phyloP scores from a whole-genome alignment of 169 alveolate genomes.

The Eimeria necatrix region DNA sequence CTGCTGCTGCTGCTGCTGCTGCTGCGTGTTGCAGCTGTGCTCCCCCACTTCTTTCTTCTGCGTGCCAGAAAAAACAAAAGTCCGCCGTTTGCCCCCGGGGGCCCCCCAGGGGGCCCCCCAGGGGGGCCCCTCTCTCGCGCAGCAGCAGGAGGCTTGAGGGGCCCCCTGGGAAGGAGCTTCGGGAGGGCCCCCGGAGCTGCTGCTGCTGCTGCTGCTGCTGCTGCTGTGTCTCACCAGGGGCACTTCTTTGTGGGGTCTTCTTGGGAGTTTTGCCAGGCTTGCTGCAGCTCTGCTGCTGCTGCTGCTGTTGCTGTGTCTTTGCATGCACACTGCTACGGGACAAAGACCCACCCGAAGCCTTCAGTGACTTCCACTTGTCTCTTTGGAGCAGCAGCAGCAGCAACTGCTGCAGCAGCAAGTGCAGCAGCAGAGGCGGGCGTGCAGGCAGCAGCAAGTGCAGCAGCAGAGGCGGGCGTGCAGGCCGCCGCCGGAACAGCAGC shows the following conservation, averaged over 20 bases:
- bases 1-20: slow-evolving; percentile 9
- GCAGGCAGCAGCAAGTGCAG: not conserved
- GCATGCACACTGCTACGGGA: not conserved
- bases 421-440: not conserved
- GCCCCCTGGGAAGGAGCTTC: no score
- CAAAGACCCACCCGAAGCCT: not conserved
- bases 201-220: not conserved
- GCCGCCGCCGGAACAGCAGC: not conserved
- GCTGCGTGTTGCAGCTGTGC: not conserved
- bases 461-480: not conserved
- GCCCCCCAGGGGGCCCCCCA: no score
- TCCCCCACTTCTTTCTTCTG: no score
- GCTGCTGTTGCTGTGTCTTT: not conserved
- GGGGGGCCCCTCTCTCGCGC: no score
- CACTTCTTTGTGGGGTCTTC: not conserved
- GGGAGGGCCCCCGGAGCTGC: no score
- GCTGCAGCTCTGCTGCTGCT: not conserved
- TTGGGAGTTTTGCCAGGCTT: not conserved
- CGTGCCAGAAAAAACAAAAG: no score
- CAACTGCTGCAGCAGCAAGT: not conserved
- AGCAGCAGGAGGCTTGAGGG: no score
- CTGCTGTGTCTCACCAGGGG: not conserved
- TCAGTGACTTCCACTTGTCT: not conserved
- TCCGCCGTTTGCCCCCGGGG: no score
- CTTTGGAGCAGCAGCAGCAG: not conserved